Base-by-base conservation (phyloP, 164 flowering plant species). In the Saururus chinensis region DNA sequence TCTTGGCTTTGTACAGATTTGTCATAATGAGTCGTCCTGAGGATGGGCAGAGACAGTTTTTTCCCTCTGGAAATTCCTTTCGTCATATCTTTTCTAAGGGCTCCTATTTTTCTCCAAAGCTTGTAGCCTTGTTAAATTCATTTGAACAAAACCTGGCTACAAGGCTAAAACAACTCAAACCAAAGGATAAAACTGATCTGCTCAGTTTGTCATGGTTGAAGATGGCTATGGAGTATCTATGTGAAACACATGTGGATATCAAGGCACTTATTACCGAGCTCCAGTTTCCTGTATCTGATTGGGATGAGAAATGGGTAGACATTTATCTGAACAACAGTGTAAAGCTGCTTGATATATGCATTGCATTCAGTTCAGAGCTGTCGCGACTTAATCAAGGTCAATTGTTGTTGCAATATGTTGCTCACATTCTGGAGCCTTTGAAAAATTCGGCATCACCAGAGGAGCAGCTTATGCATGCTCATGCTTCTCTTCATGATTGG, bases 261-360 rank as follows among this genome's bases (percentile, higher is more conserved):
- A 87, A 85, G 63, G 60, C 67, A 19, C 73, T 95, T 7, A 87
- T 91, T n/a, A 74, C 83, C 5, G 88, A 82, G 6, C 88, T 95
- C 45, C 81, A 83, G 70, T 84, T 88, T 60, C 97, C 97, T 25
- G 82, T 84, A 7, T 65, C 74, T 64, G 88, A 84, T 45, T 95
- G 97, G 99, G 96, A 95, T 66, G 89, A 87, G 60, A 85, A 88
- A 66, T 95, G 96, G 97, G 79, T 89, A 26, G 89, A 91, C 68
- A 79, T 81, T 35, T 95, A 93, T 72, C 72, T 91, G 72, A 88
- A 83, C 74, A 79, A 85, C 70, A 95, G 89, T 64, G 82, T 83
- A 59, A 88, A 85, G 71, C 64, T 95, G 74, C 88, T 93, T 40
- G 99, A 95, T 66, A 66, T 95, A 9, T 84, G 95, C 76, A 88